Evolutionary conservation across 176 grass and related monocot genomes (phyloP).

Genomic region (Zizania latifolia): DNA sequence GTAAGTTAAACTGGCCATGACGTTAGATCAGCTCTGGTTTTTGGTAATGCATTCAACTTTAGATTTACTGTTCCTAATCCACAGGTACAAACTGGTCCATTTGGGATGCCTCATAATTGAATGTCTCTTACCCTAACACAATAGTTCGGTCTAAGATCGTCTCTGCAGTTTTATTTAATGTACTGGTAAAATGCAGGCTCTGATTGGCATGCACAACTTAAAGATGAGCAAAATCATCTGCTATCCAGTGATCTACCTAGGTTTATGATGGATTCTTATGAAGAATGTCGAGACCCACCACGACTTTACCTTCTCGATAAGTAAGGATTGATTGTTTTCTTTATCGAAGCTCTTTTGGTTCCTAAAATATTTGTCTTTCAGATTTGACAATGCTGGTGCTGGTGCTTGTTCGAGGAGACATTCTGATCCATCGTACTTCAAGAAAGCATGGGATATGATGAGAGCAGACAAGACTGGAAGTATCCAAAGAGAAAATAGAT

Average conservation of each 20-base stretch:
- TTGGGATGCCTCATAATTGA: neutral
- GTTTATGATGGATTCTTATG: slow-evolving; percentile 96
- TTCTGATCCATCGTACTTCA: slow-evolving; percentile 98
- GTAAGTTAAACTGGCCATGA: neutral
- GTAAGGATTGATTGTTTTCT: slow-evolving; percentile 40
- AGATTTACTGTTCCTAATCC: neutral
- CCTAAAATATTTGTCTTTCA: slow-evolving; percentile 44
- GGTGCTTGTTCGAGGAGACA: slow-evolving; percentile 96
- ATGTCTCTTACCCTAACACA: neutral
- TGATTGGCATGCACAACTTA: slow-evolving; percentile 65
- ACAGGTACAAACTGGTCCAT: neutral
- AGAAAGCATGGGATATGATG: slow-evolving; percentile 70
- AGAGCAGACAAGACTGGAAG: slow-evolving; percentile 47
- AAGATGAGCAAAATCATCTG: slow-evolving; percentile 61
- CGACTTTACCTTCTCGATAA: slow-evolving; percentile 96
- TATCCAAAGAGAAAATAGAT: slow-evolving; percentile 61
- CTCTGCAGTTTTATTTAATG: slow-evolving; percentile 20
- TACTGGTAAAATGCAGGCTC: slow-evolving; percentile 52
- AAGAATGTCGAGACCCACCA: slow-evolving; percentile 96
- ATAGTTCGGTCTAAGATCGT: neutral
- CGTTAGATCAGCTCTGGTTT: neutral
- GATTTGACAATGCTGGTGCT: slow-evolving; percentile 85
- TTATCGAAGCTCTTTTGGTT: neutral
- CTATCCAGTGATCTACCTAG: slow-evolving; percentile 74
- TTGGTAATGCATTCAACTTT: slow-evolving; percentile 11